phyloP scores from a whole-genome alignment of 2,329 filamentous ascomycete genomes.

The Gnomoniopsis smithogilvyi region DNA sequence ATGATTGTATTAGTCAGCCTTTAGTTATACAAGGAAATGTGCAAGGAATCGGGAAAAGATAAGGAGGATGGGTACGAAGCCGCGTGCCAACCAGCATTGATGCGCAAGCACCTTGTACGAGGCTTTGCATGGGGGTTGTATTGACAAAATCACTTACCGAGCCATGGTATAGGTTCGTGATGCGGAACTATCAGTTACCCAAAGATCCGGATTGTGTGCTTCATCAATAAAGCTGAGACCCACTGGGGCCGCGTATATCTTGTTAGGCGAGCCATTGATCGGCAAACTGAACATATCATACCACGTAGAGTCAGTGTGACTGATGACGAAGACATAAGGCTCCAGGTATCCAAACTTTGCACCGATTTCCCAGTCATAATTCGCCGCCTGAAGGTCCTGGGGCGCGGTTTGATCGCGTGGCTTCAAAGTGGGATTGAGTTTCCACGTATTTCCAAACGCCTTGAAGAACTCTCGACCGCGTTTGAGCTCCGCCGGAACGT shows the following conservation, averaged over 20 bases:
- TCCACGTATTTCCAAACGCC: background rate
- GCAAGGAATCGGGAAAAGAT: background rate
- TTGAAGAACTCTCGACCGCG: background rate
- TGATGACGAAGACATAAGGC: background rate
- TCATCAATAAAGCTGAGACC: constrained; percentile 5
- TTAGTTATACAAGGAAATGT: background rate
- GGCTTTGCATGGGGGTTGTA: background rate
- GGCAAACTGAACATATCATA: no score
- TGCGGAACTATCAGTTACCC: background rate
- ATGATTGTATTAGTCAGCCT: background rate
- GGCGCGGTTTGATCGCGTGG: background rate
- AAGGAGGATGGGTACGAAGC: background rate
- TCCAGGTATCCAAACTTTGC: background rate
- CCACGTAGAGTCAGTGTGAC: background rate
- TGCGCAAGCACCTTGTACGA: no score
- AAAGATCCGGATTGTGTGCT: background rate
- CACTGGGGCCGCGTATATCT: background rate
- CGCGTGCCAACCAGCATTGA: no score
- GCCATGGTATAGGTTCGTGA: background rate
- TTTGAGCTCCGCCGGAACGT: background rate
- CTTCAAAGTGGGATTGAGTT: background rate
- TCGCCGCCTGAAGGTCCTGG: background rate
- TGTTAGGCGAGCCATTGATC: background rate
- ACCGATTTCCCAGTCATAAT: background rate
- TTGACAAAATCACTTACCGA: background rate